Conservation (phyloP, 805 yeast genomes). For the Candida rishiriensis region DNA sequence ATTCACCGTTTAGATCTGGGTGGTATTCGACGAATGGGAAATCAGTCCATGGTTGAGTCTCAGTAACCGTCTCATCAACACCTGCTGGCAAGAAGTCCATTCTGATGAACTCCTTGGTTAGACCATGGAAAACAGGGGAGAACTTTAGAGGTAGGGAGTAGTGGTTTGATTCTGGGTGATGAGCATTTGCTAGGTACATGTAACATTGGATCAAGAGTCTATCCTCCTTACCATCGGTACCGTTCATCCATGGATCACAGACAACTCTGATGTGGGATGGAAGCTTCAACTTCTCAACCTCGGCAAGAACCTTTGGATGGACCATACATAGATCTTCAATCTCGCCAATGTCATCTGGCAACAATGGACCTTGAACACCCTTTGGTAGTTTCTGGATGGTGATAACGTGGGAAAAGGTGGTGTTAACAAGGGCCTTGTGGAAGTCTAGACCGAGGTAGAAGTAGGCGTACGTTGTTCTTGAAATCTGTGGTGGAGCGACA, state of each 20-base stretch:
- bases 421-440: conserved; percentile 70
- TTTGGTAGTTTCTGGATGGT: conserved; percentile 51
- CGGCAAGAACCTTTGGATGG: conserved; percentile 59
- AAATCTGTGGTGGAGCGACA: conserved; percentile 47
- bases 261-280: conserved; percentile 52
- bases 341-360: conserved; percentile 57
- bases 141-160: conserved; percentile 71
- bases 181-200: conserved; percentile 64
- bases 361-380: conserved; percentile 67
- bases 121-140: conserved; percentile 66
- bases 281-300: conserved; percentile 60
- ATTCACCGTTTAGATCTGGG: conserved; percentile 60
- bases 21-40: conserved; percentile 67
- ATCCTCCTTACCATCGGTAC: conserved; percentile 57
- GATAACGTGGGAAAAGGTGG: conserved; percentile 56
- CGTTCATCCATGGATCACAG: conserved; percentile 84
- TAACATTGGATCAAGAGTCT: conserved; percentile 68
- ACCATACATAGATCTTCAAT: conserved; percentile 46
- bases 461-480: conserved; percentile 65
- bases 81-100: conserved; percentile 75
- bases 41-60: conserved; percentile 57
- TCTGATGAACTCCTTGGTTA: conserved; percentile 57
- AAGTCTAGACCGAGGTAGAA: conserved; percentile 53
- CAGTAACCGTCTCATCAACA: conserved; percentile 49
- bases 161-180: conserved; percentile 69